Evolutionary conservation across 208 protist genomes (phyloP).

Genomic region (Hexamita inflata): DNA sequence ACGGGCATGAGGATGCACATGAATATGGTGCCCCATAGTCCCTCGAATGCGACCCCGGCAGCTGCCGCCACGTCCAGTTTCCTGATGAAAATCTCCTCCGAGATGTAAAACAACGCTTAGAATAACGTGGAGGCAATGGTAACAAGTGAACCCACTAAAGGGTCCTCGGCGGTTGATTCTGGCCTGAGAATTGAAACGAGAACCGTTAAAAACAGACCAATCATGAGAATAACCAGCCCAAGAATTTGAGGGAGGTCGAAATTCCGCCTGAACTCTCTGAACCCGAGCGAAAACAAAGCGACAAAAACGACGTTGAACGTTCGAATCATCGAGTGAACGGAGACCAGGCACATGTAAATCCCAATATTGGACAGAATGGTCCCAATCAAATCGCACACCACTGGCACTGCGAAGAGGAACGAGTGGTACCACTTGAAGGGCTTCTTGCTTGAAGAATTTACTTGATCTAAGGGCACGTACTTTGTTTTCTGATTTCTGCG

Average conservation of each 20-base stretch:
- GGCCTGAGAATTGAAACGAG: neutral
- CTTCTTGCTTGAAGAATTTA: too few relatives aligned
- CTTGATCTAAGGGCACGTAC: neutral
- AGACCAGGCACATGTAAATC: neutral
- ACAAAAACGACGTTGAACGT: neutral
- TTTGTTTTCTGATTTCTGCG: neutral
- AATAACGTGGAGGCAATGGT: neutral
- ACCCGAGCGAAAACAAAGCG: neutral
- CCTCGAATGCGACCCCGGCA: neutral
- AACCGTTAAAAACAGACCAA: neutral
- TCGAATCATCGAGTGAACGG: neutral
- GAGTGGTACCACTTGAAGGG: neutral
- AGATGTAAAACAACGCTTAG: neutral
- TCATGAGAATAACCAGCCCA: neutral
- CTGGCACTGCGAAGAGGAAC: neutral
- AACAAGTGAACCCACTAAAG: neutral
- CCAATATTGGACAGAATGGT: neutral
- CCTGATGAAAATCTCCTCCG: neutral
- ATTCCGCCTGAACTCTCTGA: neutral
- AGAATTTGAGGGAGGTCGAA: neutral
- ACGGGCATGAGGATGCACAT: neutral
- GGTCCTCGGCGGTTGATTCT: neutral
- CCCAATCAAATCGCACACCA: neutral
- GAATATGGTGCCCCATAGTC: neutral
- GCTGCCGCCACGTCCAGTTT: neutral